Evolutionary conservation across 1,284 basidiomycete species (phyloP).

Genomic region (Ganoderma resinaceum): DNA sequence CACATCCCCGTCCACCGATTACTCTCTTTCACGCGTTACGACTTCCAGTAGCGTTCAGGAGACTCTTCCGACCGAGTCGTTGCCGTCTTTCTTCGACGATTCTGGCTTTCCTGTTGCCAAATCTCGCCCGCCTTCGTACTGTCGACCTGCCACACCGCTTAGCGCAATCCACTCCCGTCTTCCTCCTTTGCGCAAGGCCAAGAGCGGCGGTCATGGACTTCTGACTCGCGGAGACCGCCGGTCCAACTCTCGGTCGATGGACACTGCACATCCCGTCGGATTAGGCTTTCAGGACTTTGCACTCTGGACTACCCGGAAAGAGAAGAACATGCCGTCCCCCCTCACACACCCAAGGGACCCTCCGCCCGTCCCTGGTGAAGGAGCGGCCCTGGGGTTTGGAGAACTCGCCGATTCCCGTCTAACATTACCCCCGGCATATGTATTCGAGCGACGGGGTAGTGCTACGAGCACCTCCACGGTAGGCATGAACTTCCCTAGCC

Average conservation of each 20-base stretch:
- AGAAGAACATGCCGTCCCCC: constrained; percentile 21
- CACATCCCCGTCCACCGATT: constrained; percentile 20
- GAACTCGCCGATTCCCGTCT: constrained; percentile 10
- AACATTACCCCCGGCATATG: constrained; percentile 32
- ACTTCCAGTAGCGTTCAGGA: constrained; percentile 18
- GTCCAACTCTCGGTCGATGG: constrained; percentile 4
- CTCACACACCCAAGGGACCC: constrained; percentile 31
- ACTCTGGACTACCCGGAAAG: constrained; percentile 11
- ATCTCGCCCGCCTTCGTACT: constrained; percentile 28
- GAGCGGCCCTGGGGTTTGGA: constrained; percentile 2
- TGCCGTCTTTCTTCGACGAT: constrained; percentile 33
- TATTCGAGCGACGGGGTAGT: constrained; percentile 39
- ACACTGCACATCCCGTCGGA: neutral
- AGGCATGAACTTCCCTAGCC: constrained; percentile 15
- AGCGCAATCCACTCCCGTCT: constrained; percentile 36
- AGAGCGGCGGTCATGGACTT: constrained; percentile 32
- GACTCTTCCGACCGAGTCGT: constrained; percentile 7
- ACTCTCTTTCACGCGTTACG: constrained; percentile 21
- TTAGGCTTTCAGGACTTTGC: constrained; percentile 14
- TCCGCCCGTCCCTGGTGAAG: constrained; percentile 27
- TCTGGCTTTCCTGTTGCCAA: constrained; percentile 26
- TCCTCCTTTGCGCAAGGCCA: constrained; percentile 37
- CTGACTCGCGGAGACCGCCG: constrained; percentile 22
- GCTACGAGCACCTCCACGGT: constrained; percentile 38
- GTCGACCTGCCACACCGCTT: constrained; percentile 31